Evolutionary conservation across 2,329 filamentous ascomycete genomes (phyloP).

Genomic region (Fusarium nisikadoi): DNA sequence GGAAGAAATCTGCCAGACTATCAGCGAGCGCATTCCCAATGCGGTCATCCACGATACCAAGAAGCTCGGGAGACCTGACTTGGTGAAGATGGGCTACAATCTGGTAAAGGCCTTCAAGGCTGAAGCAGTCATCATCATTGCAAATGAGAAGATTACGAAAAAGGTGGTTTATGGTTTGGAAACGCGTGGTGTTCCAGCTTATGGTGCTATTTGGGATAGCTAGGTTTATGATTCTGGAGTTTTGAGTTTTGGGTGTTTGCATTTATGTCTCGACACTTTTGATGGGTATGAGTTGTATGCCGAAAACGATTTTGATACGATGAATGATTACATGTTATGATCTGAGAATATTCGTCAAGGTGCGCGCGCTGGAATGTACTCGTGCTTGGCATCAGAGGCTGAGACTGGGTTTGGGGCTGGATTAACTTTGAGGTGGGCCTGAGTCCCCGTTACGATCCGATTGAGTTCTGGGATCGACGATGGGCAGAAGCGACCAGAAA

Average conservation of each 20-base stretch:
- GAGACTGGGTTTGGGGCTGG: constrained; percentile 9
- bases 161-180: constrained; percentile 77
- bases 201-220: constrained; percentile 78
- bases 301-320: constrained; percentile 5
- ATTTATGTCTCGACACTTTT: neutral
- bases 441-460: constrained; percentile 4
- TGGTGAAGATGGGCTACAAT: constrained; percentile 62
- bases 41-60: constrained; percentile 76
- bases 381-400: constrained; percentile 3
- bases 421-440: neutral
- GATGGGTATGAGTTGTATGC: neutral
- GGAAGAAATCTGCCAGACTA: constrained; percentile 62
- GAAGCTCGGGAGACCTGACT: constrained; percentile 67
- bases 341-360: neutral
- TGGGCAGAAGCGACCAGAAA: neutral
- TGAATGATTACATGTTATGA: constrained; percentile 16
- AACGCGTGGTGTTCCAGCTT: constrained; percentile 72
- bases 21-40: constrained; percentile 66
- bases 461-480: constrained; percentile 18
- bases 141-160: constrained; percentile 73
- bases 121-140: constrained; percentile 79
- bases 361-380: constrained; percentile 5
- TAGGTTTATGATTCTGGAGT: constrained; percentile 26
- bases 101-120: constrained; percentile 65
- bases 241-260: neutral